These are phyloP conservation scores for Flaveria robusta DNA, from an alignment of 129 eudicot genomes.

Conservation along the genomic window DNA sequence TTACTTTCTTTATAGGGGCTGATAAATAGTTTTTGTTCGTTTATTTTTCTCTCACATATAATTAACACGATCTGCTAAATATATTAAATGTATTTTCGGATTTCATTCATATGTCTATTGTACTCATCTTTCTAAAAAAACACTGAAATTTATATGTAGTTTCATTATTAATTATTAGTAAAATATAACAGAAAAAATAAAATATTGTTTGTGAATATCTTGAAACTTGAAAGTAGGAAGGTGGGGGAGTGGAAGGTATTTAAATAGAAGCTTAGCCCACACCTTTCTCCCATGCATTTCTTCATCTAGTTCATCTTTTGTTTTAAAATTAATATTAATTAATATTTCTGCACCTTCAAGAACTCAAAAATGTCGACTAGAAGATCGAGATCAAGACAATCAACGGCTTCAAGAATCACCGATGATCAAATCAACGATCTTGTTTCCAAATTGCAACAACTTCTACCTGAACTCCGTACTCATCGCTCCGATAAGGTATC, in stretches of 20 bases:
- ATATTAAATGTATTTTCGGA: too few relatives aligned
- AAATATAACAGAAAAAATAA: background rate
- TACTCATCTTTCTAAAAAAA: too few relatives aligned
- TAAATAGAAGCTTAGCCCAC: slow-evolving; percentile 38
- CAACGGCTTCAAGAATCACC: slow-evolving; percentile 2
- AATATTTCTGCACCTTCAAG: background rate
- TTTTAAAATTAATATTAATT: background rate
- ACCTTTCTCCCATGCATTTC: slow-evolving; percentile 36
- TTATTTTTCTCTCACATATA: too few relatives aligned
- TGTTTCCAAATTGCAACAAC: slow-evolving; percentile 75
- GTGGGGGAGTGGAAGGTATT: slow-evolving; percentile 28
- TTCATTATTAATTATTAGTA: background rate
- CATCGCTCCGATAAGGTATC: slow-evolving; percentile 72
- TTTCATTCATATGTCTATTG: too few relatives aligned
- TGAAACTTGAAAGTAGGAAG: slow-evolving; percentile 23
- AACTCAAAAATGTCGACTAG: slow-evolving; percentile 1
- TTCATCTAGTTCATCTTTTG: slow-evolving; percentile 25
- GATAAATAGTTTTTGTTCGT: too few relatives aligned
- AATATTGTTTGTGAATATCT: slow-evolving; percentile 13
- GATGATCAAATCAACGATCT: slow-evolving; percentile 29
- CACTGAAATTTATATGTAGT: too few relatives aligned
- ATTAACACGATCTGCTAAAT: too few relatives aligned
- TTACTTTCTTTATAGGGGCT: too few relatives aligned
- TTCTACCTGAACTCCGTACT: slow-evolving; percentile 69
- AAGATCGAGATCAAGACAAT: slow-evolving; percentile 17